Evolutionary conservation across 164 flowering plant species (phyloP).

Genomic region (Cinnamomum chago): DNA sequence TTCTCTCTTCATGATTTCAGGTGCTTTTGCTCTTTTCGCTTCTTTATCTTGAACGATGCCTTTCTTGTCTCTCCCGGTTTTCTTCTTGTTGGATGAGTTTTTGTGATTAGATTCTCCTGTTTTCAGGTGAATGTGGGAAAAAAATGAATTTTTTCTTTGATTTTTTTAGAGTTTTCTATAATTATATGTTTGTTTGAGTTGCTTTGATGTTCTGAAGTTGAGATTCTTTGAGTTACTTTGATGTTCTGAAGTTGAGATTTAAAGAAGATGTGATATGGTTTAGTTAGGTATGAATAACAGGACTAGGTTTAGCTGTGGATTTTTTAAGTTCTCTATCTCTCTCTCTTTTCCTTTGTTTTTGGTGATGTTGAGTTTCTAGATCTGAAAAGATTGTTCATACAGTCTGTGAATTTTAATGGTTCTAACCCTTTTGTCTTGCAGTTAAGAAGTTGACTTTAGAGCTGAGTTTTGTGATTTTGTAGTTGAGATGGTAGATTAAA

Average conservation of each 20-base stretch:
- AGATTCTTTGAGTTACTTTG: too few relatives aligned
- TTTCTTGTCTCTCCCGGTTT: not conserved
- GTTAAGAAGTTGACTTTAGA: not conserved
- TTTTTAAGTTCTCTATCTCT: not conserved
- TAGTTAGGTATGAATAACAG: not conserved
- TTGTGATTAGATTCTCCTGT: not conserved
- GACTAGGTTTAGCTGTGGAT: slow-evolving; percentile 1
- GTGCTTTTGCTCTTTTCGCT: not conserved
- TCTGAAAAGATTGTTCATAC: not conserved
- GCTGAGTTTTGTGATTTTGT: not conserved
- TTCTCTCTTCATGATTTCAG: slow-evolving; percentile 1
- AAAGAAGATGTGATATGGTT: not conserved
- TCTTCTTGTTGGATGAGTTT: not conserved
- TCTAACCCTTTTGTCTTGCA: not conserved
- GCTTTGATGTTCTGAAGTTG: not conserved
- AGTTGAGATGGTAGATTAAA: not conserved
- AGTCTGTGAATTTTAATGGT: not conserved
- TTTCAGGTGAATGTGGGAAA: not conserved
- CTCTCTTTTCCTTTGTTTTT: not conserved
- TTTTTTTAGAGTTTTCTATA: not conserved
- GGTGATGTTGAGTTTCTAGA: not conserved
- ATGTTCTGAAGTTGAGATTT: not conserved
- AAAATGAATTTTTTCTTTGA: too few relatives aligned
- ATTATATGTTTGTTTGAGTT: not conserved
- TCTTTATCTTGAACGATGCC: not conserved